Conservation (phyloP, 164 flowering plant species). For the Echeveria elegans region DNA sequence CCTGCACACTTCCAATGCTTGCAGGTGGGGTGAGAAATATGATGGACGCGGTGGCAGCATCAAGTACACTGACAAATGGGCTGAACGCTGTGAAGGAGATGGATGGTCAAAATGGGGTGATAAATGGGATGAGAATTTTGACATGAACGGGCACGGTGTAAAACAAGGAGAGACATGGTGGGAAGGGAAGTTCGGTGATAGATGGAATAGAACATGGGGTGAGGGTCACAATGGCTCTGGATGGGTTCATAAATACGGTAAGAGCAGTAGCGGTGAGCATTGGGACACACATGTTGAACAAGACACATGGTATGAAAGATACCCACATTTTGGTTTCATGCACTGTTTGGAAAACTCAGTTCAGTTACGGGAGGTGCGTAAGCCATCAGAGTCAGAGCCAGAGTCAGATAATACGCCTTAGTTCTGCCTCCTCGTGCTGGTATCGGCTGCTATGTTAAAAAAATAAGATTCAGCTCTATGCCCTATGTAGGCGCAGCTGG, state of each 20-base stretch:
- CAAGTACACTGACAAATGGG: conserved; percentile 99
- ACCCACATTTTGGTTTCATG: conserved; percentile 79
- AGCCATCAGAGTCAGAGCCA: conserved; percentile 39
- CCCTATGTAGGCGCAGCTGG: too few species aligned
- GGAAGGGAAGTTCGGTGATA: conserved; percentile 80
- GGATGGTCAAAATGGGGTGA: conserved; percentile 98
- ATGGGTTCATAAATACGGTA: conserved; percentile 96
- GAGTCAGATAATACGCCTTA: too few species aligned
- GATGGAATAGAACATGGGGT: conserved; percentile 98
- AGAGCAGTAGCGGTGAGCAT: conserved; percentile 93
- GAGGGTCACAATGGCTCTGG: conserved; percentile 93
- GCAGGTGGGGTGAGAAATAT: conserved; percentile 97
- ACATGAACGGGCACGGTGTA: conserved; percentile 55
- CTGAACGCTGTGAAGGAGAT: conserved; percentile 73
- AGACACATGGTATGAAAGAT: conserved; percentile 90
- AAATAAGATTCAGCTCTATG: too few species aligned
- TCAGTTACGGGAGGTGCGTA: conserved; percentile 62
- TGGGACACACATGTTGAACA: conserved; percentile 86
- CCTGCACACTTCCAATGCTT: neutral
- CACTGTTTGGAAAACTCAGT: conserved; percentile 79
- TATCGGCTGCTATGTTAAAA: too few species aligned
- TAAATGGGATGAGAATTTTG: conserved; percentile 93
- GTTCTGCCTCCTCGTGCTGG: too few species aligned
- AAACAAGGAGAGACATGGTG: conserved; percentile 99
- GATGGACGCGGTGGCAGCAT: conserved; percentile 82